Evolutionary conservation across 192 early-diverging fungal genomes (phyloP).

Genomic region (Allomyces javanicus): DNA sequence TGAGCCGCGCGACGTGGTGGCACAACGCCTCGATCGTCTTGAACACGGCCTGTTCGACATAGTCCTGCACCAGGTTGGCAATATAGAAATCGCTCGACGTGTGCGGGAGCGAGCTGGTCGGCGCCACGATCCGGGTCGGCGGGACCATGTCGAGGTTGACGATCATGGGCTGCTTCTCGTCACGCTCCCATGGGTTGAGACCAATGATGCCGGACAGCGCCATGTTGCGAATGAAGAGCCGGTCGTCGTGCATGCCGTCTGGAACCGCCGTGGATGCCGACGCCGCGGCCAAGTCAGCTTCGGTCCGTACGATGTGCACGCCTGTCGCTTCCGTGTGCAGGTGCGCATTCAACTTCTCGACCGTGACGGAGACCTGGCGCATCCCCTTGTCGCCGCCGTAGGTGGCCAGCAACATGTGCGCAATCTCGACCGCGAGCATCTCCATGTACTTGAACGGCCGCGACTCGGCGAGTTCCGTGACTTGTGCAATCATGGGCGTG

Average conservation of each 20-base stretch:
- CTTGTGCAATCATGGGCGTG: conserved; percentile 47
- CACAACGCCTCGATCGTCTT: conserved; percentile 92
- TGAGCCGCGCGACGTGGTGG: conserved; percentile 53
- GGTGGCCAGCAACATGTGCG: conserved; percentile 33
- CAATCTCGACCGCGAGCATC: conserved; percentile 46
- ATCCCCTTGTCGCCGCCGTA: conserved; percentile 25
- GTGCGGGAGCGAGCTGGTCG: conserved; percentile 25
- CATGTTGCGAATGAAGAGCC: conserved; percentile 66
- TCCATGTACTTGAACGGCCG: conserved; percentile 49
- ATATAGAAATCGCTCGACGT: conserved; percentile 74
- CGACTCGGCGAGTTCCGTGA: conserved; percentile 35
- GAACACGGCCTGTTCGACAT: conserved; percentile 70
- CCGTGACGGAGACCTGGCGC: conserved; percentile 37
- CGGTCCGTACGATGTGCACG: conserved; percentile 64
- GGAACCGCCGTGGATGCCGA: conserved; percentile 7
- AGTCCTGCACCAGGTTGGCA: conserved; percentile 47
- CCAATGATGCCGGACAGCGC: conserved; percentile 71
- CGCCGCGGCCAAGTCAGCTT: conserved; percentile 19
- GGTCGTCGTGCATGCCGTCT: conserved; percentile 18
- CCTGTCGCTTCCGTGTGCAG: conserved; percentile 78
- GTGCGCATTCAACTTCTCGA: conserved; percentile 69
- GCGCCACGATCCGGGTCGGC: conserved; percentile 10
- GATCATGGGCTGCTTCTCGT: conserved; percentile 74
- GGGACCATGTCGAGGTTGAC: conserved; percentile 51
- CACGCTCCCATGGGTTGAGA: conserved; percentile 86